These are phyloP conservation scores for Luffa acutangula DNA, from an alignment of 306 rosid genomes.

Conservation along the genomic window DNA sequence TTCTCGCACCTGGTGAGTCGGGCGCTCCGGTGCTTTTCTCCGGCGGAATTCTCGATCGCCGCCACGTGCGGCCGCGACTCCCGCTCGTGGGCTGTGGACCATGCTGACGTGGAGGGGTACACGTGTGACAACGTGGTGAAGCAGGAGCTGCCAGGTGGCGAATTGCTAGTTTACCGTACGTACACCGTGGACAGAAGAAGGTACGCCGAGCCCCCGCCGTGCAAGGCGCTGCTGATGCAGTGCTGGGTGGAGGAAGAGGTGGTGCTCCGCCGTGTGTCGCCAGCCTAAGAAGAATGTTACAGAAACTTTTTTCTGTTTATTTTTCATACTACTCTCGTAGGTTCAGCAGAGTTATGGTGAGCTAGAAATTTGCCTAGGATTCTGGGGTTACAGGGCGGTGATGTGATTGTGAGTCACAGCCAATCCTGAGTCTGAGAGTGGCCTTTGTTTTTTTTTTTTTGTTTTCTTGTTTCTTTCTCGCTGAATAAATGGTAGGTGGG, in stretches of 20 bases:
- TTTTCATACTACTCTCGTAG: too few relatives aligned
- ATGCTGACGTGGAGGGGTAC: conserved; percentile 37
- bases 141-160: conserved; percentile 35
- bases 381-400: background rate
- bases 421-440: background rate
- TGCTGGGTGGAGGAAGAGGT: conserved; percentile 19
- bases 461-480: too few relatives aligned
- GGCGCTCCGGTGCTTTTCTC: conserved; percentile 34
- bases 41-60: conserved; percentile 31
- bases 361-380: background rate
- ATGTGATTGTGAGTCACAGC: background rate
- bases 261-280: conserved; percentile 10
- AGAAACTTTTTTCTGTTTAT: background rate
- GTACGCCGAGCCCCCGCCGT: background rate
- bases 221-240: background rate
- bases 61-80: conserved; percentile 24
- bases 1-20: conserved; percentile 12
- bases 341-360: too few relatives aligned
- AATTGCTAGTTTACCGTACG: conserved; percentile 26
- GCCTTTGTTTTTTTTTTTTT: background rate
- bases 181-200: conserved; percentile 8
- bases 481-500: too few relatives aligned
- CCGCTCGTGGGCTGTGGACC: conserved; percentile 13
- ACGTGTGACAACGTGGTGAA: conserved; percentile 25
- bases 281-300: background rate